These are phyloP conservation scores for Pseudophaeomoniella oleicola DNA, from an alignment of 2,329 filamentous ascomycete genomes.

Conservation along the genomic window DNA sequence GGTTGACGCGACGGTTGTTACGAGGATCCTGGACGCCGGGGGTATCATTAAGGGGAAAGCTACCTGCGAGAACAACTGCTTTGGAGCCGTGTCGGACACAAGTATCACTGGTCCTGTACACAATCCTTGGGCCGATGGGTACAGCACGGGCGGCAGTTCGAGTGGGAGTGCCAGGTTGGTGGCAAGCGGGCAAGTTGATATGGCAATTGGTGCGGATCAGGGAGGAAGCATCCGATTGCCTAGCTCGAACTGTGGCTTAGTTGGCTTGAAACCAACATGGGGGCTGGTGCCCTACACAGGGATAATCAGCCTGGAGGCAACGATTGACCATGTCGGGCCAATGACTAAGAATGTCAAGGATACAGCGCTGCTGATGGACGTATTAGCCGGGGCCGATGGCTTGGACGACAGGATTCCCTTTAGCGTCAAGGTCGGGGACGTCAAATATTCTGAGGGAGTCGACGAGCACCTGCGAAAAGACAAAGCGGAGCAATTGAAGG, in stretches of 20 bases:
- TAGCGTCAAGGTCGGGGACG: slow-evolving; percentile 9
- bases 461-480: neutral
- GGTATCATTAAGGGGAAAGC: slow-evolving; percentile 36
- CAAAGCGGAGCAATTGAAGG: neutral
- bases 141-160: slow-evolving; percentile 35
- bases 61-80: slow-evolving; percentile 40
- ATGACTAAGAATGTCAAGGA: slow-evolving; percentile 24
- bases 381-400: slow-evolving; percentile 28
- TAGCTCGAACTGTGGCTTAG: slow-evolving; percentile 23
- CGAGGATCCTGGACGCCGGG: slow-evolving; percentile 34
- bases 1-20: slow-evolving; percentile 40
- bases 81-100: slow-evolving; percentile 32
- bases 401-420: slow-evolving; percentile 26
- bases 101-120: slow-evolving; percentile 32
- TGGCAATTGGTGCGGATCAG: slow-evolving; percentile 34
- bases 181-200: slow-evolving; percentile 26
- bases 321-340: slow-evolving; percentile 34
- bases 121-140: slow-evolving; percentile 30
- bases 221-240: slow-evolving; percentile 33
- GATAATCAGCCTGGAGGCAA: slow-evolving; percentile 27
- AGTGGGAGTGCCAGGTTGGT: slow-evolving; percentile 34
- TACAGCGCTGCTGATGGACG: slow-evolving; percentile 24
- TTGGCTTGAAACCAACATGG: slow-evolving; percentile 34
- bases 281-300: slow-evolving; percentile 35
- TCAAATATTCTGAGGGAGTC: slow-evolving; percentile 21